Conservation (phyloP, 305 asterid species). For the Salvia sclarea region DNA sequence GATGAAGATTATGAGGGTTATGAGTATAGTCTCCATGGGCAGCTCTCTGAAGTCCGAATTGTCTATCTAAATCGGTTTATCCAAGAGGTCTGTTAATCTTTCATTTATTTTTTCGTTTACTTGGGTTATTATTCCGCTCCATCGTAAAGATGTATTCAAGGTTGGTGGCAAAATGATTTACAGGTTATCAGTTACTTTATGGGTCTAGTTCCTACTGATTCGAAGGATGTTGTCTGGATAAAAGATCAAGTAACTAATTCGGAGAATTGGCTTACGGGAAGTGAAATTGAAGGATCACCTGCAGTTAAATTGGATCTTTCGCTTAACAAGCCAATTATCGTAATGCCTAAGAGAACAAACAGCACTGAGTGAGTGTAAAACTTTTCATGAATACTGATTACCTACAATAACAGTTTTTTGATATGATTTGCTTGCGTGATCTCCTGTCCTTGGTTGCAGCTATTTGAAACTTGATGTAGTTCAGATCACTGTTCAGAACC, state of each 20-base stretch:
- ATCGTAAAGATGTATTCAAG: constrained; percentile 22
- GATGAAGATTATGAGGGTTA: constrained; percentile 93
- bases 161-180: constrained; percentile 25
- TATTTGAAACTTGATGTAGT: constrained; percentile 94
- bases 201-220: constrained; percentile 83
- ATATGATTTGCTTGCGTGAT: not conserved
- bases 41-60: constrained; percentile 90
- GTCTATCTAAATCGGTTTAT: constrained; percentile 91
- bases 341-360: constrained; percentile 87
- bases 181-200: constrained; percentile 86
- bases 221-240: constrained; percentile 70
- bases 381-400: constrained; percentile 24
- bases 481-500: constrained; percentile 88
- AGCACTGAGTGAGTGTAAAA: constrained; percentile 73
- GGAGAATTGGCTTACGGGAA: constrained; percentile 68
- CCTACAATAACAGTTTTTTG: not conserved
- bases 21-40: constrained; percentile 86
- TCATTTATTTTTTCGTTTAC: constrained; percentile 9
- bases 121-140: constrained; percentile 9
- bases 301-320: constrained; percentile 85
- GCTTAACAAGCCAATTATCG: constrained; percentile 81
- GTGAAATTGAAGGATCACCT: constrained; percentile 93
- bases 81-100: constrained; percentile 66
- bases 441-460: constrained; percentile 57
- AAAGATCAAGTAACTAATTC: constrained; percentile 79